Evolutionary conservation across 305 asterid species (phyloP).

Genomic region (Fraxinus sp.): DNA sequence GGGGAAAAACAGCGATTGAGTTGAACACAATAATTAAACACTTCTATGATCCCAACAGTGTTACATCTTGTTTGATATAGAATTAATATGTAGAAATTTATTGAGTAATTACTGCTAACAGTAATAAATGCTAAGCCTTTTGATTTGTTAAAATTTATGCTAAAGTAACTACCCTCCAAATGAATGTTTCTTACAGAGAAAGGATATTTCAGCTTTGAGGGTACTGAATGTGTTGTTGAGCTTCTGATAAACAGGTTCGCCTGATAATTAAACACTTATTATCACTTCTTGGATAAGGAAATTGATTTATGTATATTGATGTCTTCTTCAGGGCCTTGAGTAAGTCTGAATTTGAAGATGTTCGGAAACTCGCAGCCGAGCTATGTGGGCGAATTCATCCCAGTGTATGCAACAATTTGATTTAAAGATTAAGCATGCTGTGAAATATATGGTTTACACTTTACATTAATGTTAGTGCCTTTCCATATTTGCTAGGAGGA

Average conservation of each 20-base stretch:
- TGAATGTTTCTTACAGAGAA: constrained; percentile 40
- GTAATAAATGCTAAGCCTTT: background rate
- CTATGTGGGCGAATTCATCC: constrained; percentile 93
- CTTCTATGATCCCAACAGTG: background rate
- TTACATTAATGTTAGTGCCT: background rate
- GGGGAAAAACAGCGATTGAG: background rate
- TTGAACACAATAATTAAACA: background rate
- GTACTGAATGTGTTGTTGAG: constrained; percentile 56
- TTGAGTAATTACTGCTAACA: background rate
- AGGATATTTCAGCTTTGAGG: constrained; percentile 34
- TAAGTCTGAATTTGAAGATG: constrained; percentile 79
- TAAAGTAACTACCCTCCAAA: background rate
- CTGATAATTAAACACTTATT: constrained; percentile 10
- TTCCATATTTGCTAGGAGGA: background rate
- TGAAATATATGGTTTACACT: constrained; percentile 2
- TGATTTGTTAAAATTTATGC: background rate
- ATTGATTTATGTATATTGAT: constrained; percentile 20
- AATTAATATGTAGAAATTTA: background rate
- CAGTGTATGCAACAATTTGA: constrained; percentile 41
- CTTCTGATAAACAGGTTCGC: constrained; percentile 69
- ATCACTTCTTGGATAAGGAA: constrained; percentile 11
- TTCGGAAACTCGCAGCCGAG: constrained; percentile 90
- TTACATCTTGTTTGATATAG: background rate
- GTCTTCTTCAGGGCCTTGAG: constrained; percentile 60
- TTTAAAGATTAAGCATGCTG: constrained; percentile 17